phyloP scores from a whole-genome alignment of 331 rosid species.

The Prunus yedoensis region DNA sequence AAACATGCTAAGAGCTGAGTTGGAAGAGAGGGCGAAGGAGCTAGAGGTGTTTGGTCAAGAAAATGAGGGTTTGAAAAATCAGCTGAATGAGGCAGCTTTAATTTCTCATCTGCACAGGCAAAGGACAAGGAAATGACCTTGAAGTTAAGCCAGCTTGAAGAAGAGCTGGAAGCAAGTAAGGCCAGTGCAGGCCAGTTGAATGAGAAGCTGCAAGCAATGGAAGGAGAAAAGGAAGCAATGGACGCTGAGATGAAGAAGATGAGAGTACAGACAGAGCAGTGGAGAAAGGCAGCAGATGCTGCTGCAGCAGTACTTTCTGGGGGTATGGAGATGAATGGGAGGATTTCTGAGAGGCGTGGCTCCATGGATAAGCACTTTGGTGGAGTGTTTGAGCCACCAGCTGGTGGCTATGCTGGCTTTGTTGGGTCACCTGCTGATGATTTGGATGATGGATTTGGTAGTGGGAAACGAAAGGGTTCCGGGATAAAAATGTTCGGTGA shows the following conservation, averaged over 20 bases:
- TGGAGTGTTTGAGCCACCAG: constrained; percentile 54
- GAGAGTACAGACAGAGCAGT: constrained; percentile 83
- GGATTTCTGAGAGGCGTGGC: constrained; percentile 74
- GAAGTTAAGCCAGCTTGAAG: constrained; percentile 41
- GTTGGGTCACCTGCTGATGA: constrained; percentile 72
- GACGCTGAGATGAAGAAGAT: constrained; percentile 82
- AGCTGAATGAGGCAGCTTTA: constrained; percentile 44
- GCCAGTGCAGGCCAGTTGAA: constrained; percentile 33
- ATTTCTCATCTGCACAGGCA: constrained; percentile 40
- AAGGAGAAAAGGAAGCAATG: constrained; percentile 56
- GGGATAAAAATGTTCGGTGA: constrained; percentile 84
- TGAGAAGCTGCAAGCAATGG: constrained; percentile 55
- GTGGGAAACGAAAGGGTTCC: constrained; percentile 74
- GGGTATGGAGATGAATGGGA: constrained; percentile 56
- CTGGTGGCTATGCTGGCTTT: constrained; percentile 57
- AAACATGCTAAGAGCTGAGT: constrained; percentile 35
- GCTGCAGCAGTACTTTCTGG: constrained; percentile 87
- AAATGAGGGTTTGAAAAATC: constrained; percentile 50
- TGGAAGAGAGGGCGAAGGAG: constrained; percentile 59
- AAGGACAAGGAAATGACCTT: constrained; percentile 50
- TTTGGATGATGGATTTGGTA: constrained; percentile 60
- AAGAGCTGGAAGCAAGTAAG: constrained; percentile 56
- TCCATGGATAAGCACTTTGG: constrained; percentile 85
- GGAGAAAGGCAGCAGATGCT: constrained; percentile 94
- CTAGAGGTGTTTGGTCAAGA: constrained; percentile 35